These are phyloP conservation scores for Podaxis sp. DNA, from an alignment of 768 basidiomycete genomes.

Conservation along the genomic window DNA sequence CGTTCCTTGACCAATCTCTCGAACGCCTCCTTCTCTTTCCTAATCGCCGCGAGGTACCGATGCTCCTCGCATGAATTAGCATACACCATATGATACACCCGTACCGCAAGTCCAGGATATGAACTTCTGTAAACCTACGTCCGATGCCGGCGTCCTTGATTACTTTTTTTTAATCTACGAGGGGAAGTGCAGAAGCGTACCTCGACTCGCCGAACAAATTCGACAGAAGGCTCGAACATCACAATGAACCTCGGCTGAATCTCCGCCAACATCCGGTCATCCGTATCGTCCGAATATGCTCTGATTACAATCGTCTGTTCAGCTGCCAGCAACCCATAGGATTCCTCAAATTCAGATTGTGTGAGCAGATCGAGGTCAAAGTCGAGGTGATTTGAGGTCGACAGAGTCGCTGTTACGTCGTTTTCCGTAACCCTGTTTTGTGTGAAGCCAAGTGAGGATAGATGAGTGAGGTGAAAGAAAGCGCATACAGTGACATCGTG, in stretches of 20 bases:
- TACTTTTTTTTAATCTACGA: background rate
- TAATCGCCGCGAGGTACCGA: slow-evolving; percentile 84
- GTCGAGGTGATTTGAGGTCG: slow-evolving; percentile 19
- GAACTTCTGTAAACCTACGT: slow-evolving; percentile 81
- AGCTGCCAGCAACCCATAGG: slow-evolving; percentile 77
- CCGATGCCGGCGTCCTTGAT: too few species aligned
- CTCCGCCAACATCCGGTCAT: slow-evolving; percentile 86
- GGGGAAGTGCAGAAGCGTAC: slow-evolving; percentile 36
- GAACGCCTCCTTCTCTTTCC: slow-evolving; percentile 93
- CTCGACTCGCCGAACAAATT: slow-evolving; percentile 91
- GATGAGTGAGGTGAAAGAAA: background rate
- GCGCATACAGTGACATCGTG: slow-evolving; percentile 23
- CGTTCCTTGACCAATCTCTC: slow-evolving; percentile 90
- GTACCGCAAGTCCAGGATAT: slow-evolving; percentile 76
- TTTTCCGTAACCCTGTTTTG: background rate
- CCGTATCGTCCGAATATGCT: slow-evolving; percentile 88
- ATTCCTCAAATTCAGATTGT: slow-evolving; percentile 60
- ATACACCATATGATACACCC: slow-evolving; percentile 97
- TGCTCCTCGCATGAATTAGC: slow-evolving; percentile 92
- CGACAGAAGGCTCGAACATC: slow-evolving; percentile 93
- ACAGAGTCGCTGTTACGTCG: slow-evolving; percentile 3
- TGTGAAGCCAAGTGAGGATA: background rate
- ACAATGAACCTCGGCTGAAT: slow-evolving; percentile 89
- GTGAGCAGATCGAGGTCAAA: slow-evolving; percentile 28
- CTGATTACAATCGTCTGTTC: slow-evolving; percentile 84